A percentile compares a stretch with the other conserved stretches of the same genome.
phyloP scores from a whole-genome alignment of 768 basidiomycete species.

The Trametes punicea region DNA sequence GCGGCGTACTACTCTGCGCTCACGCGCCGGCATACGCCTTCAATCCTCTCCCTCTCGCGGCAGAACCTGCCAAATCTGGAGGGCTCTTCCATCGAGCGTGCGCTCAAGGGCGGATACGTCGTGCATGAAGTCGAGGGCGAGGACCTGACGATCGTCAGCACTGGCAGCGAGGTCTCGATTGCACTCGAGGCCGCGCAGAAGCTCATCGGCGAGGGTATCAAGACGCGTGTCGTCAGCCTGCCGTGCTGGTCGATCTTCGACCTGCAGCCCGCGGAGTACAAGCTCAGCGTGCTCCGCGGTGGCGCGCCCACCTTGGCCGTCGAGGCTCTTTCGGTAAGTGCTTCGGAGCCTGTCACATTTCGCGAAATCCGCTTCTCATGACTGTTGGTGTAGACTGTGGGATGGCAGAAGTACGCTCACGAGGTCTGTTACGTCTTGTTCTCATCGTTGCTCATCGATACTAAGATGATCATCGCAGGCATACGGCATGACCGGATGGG shows the following conservation, averaged over 20 bases:
- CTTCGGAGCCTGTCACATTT: not conserved
- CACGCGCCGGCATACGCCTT: constrained; percentile 72
- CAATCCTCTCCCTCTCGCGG: constrained; percentile 77
- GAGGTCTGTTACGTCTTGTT: constrained; percentile 44
- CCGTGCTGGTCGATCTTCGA: constrained; percentile 92
- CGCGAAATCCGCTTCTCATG: not conserved
- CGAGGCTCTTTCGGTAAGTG: constrained; percentile 68
- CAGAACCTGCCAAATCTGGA: constrained; percentile 94
- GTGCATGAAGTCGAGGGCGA: constrained; percentile 76
- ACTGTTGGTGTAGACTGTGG: constrained; percentile 45
- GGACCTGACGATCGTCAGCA: constrained; percentile 85
- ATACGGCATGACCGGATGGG: constrained; percentile 74
- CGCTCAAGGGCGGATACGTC: constrained; percentile 84
- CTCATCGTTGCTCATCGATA: constrained; percentile 10
- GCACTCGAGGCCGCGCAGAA: constrained; percentile 82
- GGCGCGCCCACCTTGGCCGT: constrained; percentile 88
- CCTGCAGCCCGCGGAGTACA: constrained; percentile 75
- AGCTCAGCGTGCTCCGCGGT: constrained; percentile 78
- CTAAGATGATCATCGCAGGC: constrained; percentile 42
- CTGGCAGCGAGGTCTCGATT: constrained; percentile 86
- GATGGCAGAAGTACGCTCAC: constrained; percentile 90
- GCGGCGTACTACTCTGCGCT: constrained; percentile 85
- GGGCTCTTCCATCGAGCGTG: constrained; percentile 81
- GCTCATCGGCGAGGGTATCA: constrained; percentile 74
- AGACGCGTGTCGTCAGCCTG: constrained; percentile 79